These are phyloP conservation scores for Aspergillus cavernicola DNA, from an alignment of 495 filamentous ascomycete genomes.

Conservation along the genomic window DNA sequence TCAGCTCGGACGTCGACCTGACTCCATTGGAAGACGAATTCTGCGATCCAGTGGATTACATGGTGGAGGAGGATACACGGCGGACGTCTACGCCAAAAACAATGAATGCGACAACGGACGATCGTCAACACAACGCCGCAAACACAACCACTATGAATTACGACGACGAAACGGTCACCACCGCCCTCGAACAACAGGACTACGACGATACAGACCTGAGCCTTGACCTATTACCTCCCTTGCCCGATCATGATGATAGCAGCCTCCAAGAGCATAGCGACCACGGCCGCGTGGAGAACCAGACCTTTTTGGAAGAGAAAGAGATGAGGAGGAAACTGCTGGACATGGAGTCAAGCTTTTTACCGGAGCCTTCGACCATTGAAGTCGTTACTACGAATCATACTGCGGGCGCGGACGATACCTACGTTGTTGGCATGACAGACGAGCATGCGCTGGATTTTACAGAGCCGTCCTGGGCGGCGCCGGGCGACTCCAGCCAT, in stretches of 20 bases:
- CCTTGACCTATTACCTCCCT: conserved; percentile 31
- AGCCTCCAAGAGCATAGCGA: conserved; percentile 39
- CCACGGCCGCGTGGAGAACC: conserved; percentile 37
- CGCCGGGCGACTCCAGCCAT: conserved; percentile 24
- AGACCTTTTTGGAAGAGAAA: conserved; percentile 56
- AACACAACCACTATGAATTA: conserved; percentile 8
- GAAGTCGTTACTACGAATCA: conserved; percentile 29
- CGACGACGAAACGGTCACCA: conserved; percentile 10
- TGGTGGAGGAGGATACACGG: conserved; percentile 34
- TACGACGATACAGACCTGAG: conserved; percentile 24
- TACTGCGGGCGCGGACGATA: conserved; percentile 36
- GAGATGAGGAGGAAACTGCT: conserved; percentile 69
- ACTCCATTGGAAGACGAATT: conserved; percentile 38
- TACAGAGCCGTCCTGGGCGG: conserved; percentile 28
- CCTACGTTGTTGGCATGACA: conserved; percentile 38
- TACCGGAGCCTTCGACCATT: conserved; percentile 51
- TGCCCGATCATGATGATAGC: conserved; percentile 38
- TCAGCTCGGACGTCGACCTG: conserved; percentile 33
- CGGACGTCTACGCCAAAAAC: conserved; percentile 25
- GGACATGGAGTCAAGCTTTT: conserved; percentile 86
- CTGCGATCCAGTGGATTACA: conserved; percentile 29
- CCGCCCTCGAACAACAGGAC: conserved; percentile 12
- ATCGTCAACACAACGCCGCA: conserved; percentile 13
- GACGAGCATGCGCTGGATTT: conserved; percentile 25
- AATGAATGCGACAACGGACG: conserved; percentile 19